A percentile compares a stretch with the other conserved stretches of the same genome.
Evolutionary conservation across 129 eudicot genomes (phyloP).

Genomic region (Lonicera japonica): DNA sequence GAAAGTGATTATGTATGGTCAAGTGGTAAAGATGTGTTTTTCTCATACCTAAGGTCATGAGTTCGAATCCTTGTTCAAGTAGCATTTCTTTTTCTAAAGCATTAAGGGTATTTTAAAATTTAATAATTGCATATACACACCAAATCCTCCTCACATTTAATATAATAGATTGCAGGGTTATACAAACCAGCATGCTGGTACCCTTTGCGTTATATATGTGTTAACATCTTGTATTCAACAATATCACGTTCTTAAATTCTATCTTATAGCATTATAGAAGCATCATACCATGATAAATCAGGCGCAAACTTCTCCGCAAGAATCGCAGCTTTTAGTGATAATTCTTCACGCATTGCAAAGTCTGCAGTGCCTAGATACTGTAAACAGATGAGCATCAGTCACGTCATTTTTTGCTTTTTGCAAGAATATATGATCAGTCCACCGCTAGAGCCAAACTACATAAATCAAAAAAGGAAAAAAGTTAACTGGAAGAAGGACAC

Average conservation of each 20-base stretch:
- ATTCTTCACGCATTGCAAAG: slow-evolving; percentile 98
- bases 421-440: background rate
- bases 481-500: background rate
- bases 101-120: too few species aligned
- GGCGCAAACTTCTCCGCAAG: slow-evolving; percentile 99
- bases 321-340: slow-evolving; percentile 93
- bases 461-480: background rate
- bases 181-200: too few species aligned
- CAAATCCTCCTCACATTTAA: too few species aligned
- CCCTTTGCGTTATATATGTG: too few species aligned
- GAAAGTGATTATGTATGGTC: too few species aligned
- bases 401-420: background rate
- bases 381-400: slow-evolving; percentile 24
- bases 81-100: too few species aligned
- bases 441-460: slow-evolving; percentile 11
- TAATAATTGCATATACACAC: too few species aligned
- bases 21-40: too few species aligned
- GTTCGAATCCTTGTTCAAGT: too few species aligned
- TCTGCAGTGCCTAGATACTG: slow-evolving; percentile 96
- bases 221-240: too few species aligned
- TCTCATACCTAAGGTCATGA: too few species aligned
- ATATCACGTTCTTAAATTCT: background rate
- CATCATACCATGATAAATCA: slow-evolving; percentile 83
- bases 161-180: too few species aligned
- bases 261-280: slow-evolving; percentile 5